Conservation (phyloP, 2,329 filamentous ascomycete species). For the Sporothrix globosa region DNA sequence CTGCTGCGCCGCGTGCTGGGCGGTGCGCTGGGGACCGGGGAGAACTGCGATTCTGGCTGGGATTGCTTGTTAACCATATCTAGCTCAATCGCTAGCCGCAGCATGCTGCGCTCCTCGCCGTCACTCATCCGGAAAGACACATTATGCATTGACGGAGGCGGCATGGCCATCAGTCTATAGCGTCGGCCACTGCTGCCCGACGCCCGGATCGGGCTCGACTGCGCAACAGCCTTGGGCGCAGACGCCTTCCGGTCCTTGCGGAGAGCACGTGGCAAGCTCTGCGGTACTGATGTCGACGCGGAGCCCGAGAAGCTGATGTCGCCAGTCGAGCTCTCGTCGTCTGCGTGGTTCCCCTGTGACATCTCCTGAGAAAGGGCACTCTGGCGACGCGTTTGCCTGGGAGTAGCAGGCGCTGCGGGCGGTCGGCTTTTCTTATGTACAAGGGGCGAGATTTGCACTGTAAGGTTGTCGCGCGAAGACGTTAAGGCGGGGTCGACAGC, state of each 20-base stretch:
- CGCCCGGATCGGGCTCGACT: conserved; percentile 33
- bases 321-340: background rate
- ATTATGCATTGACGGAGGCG: conserved; percentile 30
- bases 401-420: conserved; percentile 24
- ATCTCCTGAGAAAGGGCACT: conserved; percentile 26
- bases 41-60: conserved; percentile 23
- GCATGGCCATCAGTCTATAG: conserved; percentile 30
- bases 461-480: background rate
- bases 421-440: background rate
- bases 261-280: conserved; percentile 24
- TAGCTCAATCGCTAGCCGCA: conserved; percentile 55
- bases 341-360: background rate
- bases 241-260: conserved; percentile 10
- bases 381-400: conserved; percentile 29
- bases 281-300: background rate
- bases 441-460: conserved; percentile 21
- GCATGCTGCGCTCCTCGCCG: conserved; percentile 53
- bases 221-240: background rate
- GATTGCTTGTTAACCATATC: conserved; percentile 43
- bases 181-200: conserved; percentile 1
- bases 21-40: conserved; percentile 37
- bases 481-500: no score
- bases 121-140: conserved; percentile 50
- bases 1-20: conserved; percentile 34
- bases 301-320: conserved; percentile 1